Conservation (phyloP, 495 filamentous ascomycete species). For the Neurospora sp. region DNA sequence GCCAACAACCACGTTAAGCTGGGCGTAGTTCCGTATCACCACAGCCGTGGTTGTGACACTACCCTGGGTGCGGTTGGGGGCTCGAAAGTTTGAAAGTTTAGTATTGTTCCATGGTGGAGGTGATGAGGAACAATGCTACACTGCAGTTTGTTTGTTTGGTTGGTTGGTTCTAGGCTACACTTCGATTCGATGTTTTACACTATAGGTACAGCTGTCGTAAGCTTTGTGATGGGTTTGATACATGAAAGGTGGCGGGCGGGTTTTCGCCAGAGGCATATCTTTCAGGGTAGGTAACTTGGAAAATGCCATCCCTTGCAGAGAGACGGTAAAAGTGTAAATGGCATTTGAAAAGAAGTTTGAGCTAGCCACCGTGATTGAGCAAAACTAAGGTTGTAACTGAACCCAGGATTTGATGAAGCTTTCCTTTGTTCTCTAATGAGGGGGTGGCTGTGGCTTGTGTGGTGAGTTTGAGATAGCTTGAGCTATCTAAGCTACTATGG, state of each 20-base stretch:
- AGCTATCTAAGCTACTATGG: not conserved
- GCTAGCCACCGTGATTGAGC: not conserved
- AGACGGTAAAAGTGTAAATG: not conserved
- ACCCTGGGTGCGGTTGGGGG: not conserved
- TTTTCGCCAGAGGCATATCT: not conserved
- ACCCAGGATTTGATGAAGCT: not conserved
- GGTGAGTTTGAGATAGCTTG: not conserved
- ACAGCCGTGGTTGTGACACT: too few relatives aligned
- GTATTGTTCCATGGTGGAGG: not conserved
- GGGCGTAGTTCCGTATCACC: too few relatives aligned
- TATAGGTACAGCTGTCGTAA: not conserved
- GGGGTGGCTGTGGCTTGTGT: not conserved
- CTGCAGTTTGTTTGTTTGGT: not conserved
- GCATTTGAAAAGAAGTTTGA: not conserved
- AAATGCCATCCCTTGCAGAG: not conserved
- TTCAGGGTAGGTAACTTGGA: not conserved
- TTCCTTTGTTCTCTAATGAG: not conserved
- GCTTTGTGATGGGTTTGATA: not conserved
- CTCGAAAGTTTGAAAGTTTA: not conserved
- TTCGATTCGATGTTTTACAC: too few relatives aligned
- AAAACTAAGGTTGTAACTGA: not conserved
- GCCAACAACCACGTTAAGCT: too few relatives aligned
- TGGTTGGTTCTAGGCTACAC: not conserved
- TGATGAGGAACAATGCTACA: not conserved
- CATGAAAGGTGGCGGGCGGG: not conserved